Evolutionary conservation across 257 asterid species (phyloP).

Genomic region (Ajuga chamaepitys): DNA sequence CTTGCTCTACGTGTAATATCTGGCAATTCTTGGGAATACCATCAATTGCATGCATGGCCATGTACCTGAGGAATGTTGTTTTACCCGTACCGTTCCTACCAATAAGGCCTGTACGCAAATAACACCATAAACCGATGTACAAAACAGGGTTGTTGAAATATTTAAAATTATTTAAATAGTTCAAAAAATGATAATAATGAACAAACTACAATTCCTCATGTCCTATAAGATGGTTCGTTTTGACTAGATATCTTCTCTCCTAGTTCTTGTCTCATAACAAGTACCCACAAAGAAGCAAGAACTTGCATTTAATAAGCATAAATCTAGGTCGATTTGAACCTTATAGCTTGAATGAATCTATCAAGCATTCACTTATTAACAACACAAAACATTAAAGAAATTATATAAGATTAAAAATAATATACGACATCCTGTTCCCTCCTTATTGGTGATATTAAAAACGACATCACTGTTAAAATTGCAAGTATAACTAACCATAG

Average conservation of each 20-base stretch:
- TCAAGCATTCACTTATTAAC: constrained; percentile 5
- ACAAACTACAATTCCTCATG: neutral
- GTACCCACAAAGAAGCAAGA: neutral
- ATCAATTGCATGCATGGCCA: constrained; percentile 98
- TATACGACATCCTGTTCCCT: neutral
- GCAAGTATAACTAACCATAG: constrained; percentile 63
- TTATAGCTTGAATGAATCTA: neutral
- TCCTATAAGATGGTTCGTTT: neutral
- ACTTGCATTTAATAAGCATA: neutral
- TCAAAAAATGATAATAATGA: neutral
- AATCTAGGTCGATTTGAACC: constrained; percentile 3
- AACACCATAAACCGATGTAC: constrained; percentile 9
- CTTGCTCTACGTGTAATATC: constrained; percentile 97
- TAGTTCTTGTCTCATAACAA: neutral
- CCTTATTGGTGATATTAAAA: neutral
- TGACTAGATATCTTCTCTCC: neutral
- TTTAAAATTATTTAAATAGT: neutral
- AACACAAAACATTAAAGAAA: constrained; percentile 2
- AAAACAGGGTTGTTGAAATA: neutral
- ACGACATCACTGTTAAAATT: constrained; percentile 9
- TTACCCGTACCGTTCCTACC: constrained; percentile 99
- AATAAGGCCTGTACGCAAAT: constrained; percentile 65
- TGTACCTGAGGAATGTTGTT: constrained; percentile 90
- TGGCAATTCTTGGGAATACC: constrained; percentile 96
- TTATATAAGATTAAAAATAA: neutral